Base-by-base conservation (phyloP, 345 rosid genomes). In the Clarkia xantiana region DNA sequence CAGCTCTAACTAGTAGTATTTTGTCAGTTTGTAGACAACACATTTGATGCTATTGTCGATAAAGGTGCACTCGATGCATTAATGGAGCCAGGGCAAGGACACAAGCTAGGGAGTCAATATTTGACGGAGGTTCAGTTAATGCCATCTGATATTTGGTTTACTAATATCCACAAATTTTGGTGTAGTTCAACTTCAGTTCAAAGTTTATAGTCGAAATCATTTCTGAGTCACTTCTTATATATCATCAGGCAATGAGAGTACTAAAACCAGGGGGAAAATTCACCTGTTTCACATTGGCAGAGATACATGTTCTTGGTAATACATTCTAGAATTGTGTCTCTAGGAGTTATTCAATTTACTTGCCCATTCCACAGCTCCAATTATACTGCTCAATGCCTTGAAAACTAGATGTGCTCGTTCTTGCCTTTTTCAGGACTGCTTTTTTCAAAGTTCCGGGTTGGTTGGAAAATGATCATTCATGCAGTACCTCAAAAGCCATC, bases 51-150 rank as follows among this genome's bases (percentile, higher is more conserved):
- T 64, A 74, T 90, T 54, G 71, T 90, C 13, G 97, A 90, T 71
- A 86, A 90, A 71, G 97, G 97, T 61, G 97, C 91, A 56, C 65
- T 90, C 68, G 97, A 90, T 81, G 97, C 97, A 67, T 69, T 90
- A 51, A 86, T 90, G 97, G 97, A 90, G 75, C 95, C 94, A 9
- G 73, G 76, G 64, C 76, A 71, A 18, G 97, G 97, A 17, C 58
- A 78, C 2, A 78, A 71, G 61, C 73, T 86, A 11, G 97, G 96
- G 39, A 68, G 42, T 44, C 74, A 76, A 60, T 90, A 90, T 66
- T 70, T 86, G 66, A 69, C 78, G 4, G 97, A 90, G 97, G 96
- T 86, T 15, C 9, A 38, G 34, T 14, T 14, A 55, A 46, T 36
- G 22, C 59, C 51, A 38, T 56, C 22, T 42, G 18, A 18, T 23